These are phyloP conservation scores for Arabidopsis suecica DNA, from an alignment of 345 rosid genomes.

Conservation along the genomic window DNA sequence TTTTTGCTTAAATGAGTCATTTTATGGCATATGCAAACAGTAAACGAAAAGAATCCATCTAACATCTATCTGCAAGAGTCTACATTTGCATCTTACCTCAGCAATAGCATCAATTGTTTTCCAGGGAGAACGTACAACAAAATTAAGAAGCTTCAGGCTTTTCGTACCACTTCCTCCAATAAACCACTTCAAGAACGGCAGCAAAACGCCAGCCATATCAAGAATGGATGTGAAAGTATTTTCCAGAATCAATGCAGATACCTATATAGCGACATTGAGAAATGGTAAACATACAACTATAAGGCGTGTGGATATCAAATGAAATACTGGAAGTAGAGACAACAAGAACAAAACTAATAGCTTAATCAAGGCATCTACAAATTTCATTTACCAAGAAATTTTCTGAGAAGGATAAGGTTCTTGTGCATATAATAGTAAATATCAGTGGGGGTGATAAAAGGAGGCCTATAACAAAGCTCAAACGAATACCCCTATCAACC, in stretches of 20 bases:
- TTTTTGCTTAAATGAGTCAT: constrained; percentile 8
- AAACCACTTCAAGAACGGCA: constrained; percentile 96
- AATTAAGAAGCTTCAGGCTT: constrained; percentile 84
- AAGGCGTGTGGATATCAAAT: background rate
- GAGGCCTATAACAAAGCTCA: background rate
- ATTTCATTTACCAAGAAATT: background rate
- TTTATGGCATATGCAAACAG: background rate
- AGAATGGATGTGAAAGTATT: constrained; percentile 97
- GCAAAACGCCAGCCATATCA: constrained; percentile 96
- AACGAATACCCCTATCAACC: background rate
- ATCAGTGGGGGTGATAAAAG: background rate
- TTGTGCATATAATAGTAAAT: constrained; percentile 1
- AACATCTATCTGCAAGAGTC: background rate
- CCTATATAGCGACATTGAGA: constrained; percentile 50
- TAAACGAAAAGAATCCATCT: background rate
- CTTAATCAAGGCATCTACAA: constrained; percentile 6
- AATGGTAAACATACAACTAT: constrained; percentile 21
- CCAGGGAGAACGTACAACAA: constrained; percentile 98
- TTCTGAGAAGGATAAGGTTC: background rate
- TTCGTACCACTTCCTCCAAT: constrained; percentile 84
- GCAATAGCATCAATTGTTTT: constrained; percentile 81
- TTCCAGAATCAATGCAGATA: constrained; percentile 84
- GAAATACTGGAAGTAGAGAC: constrained; percentile 13
- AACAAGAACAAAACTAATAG: background rate
- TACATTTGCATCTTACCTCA: constrained; percentile 60